Percentiles rank a stretch among this genome's conserved stretches.
Conservation (phyloP, 2,329 filamentous ascomycete species). For the Samsoniella hepiali region DNA sequence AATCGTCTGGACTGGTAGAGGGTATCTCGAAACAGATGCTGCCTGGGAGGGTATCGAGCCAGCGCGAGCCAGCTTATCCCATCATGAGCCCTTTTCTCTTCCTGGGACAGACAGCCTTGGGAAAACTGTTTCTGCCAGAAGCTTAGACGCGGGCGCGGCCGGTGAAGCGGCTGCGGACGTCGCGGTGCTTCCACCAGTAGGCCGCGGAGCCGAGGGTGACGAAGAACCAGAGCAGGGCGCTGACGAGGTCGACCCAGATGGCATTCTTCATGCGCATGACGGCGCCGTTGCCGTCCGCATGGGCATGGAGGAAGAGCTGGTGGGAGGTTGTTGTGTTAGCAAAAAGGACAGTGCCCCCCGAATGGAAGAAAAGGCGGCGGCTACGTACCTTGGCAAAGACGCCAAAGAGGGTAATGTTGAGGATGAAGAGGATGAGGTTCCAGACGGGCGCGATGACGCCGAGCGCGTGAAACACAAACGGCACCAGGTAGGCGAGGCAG, state of each 20-base stretch:
- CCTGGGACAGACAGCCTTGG: not conserved
- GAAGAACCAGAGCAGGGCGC: conserved; percentile 72
- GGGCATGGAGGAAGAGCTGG: conserved; percentile 67
- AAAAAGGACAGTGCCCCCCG: too few species aligned
- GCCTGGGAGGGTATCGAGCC: not conserved
- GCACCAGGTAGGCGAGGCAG: conserved; percentile 61
- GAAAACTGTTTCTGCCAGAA: not conserved
- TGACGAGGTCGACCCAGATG: conserved; percentile 77
- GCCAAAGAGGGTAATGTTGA: conserved; percentile 81
- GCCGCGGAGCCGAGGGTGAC: conserved; percentile 53
- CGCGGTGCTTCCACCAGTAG: conserved; percentile 58
- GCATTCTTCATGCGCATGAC: conserved; percentile 79
- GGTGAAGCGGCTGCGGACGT: conserved; percentile 54
- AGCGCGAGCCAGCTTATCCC: not conserved
- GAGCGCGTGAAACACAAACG: conserved; percentile 54
- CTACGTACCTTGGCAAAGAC: conserved; percentile 65
- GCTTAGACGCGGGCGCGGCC: conserved; percentile 53
- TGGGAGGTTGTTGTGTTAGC: not conserved
- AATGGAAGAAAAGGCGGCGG: not conserved
- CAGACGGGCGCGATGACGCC: conserved; percentile 56
- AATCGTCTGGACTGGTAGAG: not conserved
- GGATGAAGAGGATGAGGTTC: conserved; percentile 69
- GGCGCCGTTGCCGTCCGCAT: conserved; percentile 60
- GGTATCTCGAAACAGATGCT: conserved; percentile 7
- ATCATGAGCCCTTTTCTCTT: not conserved